Base-by-base conservation (phyloP, 129 eudicot species). In the Calendula officinalis region DNA sequence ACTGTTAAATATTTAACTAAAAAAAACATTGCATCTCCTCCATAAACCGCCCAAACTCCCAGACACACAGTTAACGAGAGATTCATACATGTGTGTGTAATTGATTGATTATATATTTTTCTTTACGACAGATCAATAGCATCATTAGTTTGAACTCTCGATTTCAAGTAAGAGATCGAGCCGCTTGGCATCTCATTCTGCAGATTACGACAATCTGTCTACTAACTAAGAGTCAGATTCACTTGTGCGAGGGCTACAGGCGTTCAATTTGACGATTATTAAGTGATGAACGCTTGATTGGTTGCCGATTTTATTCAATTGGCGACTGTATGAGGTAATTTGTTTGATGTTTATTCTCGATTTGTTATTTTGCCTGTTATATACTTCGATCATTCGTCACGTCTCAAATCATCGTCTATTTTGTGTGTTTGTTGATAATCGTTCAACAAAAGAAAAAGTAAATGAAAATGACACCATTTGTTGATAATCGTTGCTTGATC, bases 41-140 rank as follows among this genome's bases (percentile, higher is more conserved):
- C 77, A 64, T 64, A 64, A 72, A 72, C 77, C 71, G 77, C 71
- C 71, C 77, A 64, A 72, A 72, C 66, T 72, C 77, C 77, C 58
- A 64, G 77, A 46, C 64, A 72, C 73, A 72, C 77, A 64, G 65
- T 72, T 64, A 52, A 62, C 62, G 48, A 72, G 65, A 53, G 66
- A 72, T 72, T 72, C 69, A 60, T 42, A 6, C 15, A 34, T 14
- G 6, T 7, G 34, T 11, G 42, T 61, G 2, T 33, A 60, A 44
- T 54, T 35, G 9, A 61, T 32, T 70, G 68, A 70, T 59, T 60
- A 47, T 70, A 70, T 60, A 12, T 39, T 60, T 11, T 8, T 30
- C 43, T 54, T 33, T 35, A 3, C 57, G 53, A 62, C 65, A 43
- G 62, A 71, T 51, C 76, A 63, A 17, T 7, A 61, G 17, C 51